A percentile compares a stretch with the other conserved stretches of the same genome.
Conservation (phyloP, 495 filamentous ascomycete genomes). For the Evansstolkia leycettana region DNA sequence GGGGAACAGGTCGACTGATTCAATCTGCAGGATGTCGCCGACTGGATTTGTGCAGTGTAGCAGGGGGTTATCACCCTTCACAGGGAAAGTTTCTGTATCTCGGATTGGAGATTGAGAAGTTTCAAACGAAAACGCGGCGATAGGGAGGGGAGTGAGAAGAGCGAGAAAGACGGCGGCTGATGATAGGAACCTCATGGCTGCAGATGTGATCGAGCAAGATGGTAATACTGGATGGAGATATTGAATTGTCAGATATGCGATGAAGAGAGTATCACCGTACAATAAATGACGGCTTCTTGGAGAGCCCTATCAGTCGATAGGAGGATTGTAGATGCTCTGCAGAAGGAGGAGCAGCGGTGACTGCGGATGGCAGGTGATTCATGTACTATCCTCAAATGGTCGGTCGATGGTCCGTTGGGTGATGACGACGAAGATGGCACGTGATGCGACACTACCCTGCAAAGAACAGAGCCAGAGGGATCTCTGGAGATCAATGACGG, state of each 20-base stretch:
- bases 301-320: no score
- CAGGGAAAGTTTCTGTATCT: slow-evolving; percentile 9
- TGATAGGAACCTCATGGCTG: slow-evolving; percentile 37
- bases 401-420: no score
- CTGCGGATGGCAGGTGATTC: background rate
- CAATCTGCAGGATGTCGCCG: slow-evolving; percentile 54
- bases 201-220: background rate
- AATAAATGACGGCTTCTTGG: no score
- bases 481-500: no score
- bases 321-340: no score
- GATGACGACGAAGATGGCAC: background rate
- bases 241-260: background rate
- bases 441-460: background rate
- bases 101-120: slow-evolving; percentile 19
- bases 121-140: slow-evolving; percentile 18
- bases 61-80: slow-evolving; percentile 32
- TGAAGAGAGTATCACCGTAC: background rate
- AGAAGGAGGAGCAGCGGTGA: slow-evolving; percentile 1
- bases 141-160: slow-evolving; percentile 19
- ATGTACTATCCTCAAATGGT: no score
- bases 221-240: background rate
- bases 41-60: slow-evolving; percentile 55
- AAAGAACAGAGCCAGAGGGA: no score
- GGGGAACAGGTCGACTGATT: slow-evolving; percentile 66
- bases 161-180: slow-evolving; percentile 20